These are phyloP conservation scores for Phyllosticta capitalensis DNA, from an alignment of 2,329 filamentous ascomycete species.

Conservation along the genomic window DNA sequence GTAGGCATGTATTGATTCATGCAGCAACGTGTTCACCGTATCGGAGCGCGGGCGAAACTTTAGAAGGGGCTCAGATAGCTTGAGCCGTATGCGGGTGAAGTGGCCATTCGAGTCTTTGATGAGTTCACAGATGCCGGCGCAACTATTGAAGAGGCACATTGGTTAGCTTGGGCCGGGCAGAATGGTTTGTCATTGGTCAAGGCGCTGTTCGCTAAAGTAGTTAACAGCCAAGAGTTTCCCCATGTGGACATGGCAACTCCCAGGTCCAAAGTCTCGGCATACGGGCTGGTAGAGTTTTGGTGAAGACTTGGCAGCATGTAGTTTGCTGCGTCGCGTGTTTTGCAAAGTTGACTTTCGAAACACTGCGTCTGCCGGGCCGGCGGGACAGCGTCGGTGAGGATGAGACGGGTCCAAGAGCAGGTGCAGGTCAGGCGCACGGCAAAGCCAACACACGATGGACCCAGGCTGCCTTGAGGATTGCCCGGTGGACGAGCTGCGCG, in stretches of 20 bases:
- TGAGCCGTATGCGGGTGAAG: constrained; percentile 32
- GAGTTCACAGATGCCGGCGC: constrained; percentile 38
- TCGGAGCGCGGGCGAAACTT: constrained; percentile 36
- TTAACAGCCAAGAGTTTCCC: not conserved
- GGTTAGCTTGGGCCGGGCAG: not conserved
- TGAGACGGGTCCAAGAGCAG: no score
- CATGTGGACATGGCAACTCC: not conserved
- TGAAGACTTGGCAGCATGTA: not conserved
- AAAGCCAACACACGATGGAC: not conserved
- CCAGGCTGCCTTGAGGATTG: not conserved
- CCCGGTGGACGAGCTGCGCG: not conserved
- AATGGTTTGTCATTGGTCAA: not conserved
- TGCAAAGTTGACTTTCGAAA: not conserved
- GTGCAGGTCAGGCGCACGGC: not conserved
- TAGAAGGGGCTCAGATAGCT: constrained; percentile 35
- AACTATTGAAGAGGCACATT: constrained; percentile 17
- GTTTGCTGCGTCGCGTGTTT: not conserved
- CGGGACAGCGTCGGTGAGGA: not conserved
- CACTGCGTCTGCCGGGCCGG: not conserved
- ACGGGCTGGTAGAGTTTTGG: not conserved
- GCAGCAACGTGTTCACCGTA: constrained; percentile 35
- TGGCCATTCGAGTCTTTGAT: constrained; percentile 29
- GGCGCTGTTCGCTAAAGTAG: not conserved
- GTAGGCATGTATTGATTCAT: constrained; percentile 37
- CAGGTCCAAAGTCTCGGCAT: not conserved